A percentile compares a stretch with the other conserved stretches of the same genome.
Conservation (phyloP, 2,329 filamentous ascomycete species). For the Exophiala bonariae region DNA sequence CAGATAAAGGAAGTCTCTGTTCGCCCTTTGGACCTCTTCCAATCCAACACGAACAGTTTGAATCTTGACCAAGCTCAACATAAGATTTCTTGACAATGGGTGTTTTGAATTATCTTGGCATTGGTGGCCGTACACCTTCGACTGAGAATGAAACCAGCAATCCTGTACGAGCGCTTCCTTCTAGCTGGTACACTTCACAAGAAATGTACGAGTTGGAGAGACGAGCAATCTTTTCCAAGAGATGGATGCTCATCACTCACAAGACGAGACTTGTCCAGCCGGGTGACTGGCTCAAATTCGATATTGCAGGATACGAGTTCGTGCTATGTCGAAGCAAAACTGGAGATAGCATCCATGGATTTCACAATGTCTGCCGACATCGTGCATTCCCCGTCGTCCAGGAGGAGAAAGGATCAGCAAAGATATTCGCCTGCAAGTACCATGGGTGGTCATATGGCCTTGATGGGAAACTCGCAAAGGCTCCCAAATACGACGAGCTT, state of each 20-base stretch:
- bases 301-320: slow-evolving; percentile 54
- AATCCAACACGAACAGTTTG: too few species aligned
- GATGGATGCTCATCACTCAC: slow-evolving; percentile 45
- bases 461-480: slow-evolving; percentile 60
- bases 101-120: slow-evolving; percentile 2
- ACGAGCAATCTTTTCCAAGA: slow-evolving; percentile 52
- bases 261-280: slow-evolving; percentile 48
- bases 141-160: not conserved
- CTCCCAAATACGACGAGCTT: slow-evolving; percentile 59
- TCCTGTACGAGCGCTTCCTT: slow-evolving; percentile 37
- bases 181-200: slow-evolving; percentile 52
- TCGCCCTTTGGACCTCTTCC: too few species aligned
- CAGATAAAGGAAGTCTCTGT: too few species aligned
- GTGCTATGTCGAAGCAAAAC: slow-evolving; percentile 53
- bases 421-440: slow-evolving; percentile 60
- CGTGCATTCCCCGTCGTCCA: slow-evolving; percentile 57
- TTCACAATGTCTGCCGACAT: slow-evolving; percentile 65
- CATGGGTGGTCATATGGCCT: slow-evolving; percentile 65
- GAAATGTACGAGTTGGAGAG: slow-evolving; percentile 53
- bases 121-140: not conserved
- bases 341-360: slow-evolving; percentile 53
- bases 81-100: too few species aligned
- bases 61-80: too few species aligned
- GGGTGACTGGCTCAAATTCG: slow-evolving; percentile 40
- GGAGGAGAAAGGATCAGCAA: slow-evolving; percentile 14